Conservation (phyloP, 306 rosid genomes). For the Malus orientalis region DNA sequence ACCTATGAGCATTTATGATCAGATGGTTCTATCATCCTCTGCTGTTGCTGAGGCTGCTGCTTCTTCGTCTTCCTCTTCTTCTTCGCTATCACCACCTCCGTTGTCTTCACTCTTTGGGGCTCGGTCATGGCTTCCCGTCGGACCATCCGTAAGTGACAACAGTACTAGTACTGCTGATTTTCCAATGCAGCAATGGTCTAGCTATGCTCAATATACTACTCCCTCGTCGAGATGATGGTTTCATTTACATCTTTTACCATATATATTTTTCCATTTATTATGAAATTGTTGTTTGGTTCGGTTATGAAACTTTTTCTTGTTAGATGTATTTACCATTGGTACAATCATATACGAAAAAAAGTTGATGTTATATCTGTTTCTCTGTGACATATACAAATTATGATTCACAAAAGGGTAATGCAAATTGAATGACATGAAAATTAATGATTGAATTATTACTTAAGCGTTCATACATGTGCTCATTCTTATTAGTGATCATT, state of each 20-base stretch:
- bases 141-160: not conserved
- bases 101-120: constrained; percentile 1
- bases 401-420: not conserved
- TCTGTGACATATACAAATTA: not conserved
- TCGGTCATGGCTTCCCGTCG: not conserved
- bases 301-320: not conserved
- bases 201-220: not conserved
- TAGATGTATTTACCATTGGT: not conserved
- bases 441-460: too few species aligned
- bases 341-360: not conserved
- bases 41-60: not conserved
- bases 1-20: constrained; percentile 16
- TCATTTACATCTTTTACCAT: too few species aligned
- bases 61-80: constrained; percentile 15
- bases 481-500: too few species aligned
- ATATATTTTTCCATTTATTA: too few species aligned
- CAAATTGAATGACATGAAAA: too few species aligned
- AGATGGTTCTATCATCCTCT: constrained; percentile 20
- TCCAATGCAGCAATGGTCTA: not conserved
- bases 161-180: not conserved
- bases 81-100: not conserved
- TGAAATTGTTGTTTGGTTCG: not conserved
- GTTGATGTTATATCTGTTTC: not conserved
- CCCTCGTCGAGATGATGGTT: not conserved
- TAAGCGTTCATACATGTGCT: too few species aligned